Conservation (phyloP, 2,329 filamentous ascomycete genomes). For the Penicillium brasilianum region DNA sequence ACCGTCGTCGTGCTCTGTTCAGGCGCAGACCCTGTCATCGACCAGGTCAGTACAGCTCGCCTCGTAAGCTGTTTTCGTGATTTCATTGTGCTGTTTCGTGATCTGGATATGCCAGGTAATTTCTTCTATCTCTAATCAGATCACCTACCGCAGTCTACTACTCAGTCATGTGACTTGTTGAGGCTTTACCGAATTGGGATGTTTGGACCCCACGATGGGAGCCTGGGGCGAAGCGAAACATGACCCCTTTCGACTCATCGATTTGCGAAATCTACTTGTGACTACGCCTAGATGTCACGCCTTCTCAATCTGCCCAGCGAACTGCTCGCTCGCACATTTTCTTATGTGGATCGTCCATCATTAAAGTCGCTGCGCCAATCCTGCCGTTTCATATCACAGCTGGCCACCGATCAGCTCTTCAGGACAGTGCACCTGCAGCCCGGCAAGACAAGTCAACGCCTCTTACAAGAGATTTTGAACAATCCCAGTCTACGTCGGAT, state of each 20-base stretch:
- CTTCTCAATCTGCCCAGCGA: conserved; percentile 13
- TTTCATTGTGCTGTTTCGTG: no score
- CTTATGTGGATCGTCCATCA: conserved; percentile 10
- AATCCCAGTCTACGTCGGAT: conserved; percentile 14
- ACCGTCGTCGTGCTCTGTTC: conserved; percentile 31
- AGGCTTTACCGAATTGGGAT: conserved; percentile 1
- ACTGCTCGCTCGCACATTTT: conserved; percentile 10
- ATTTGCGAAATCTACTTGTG: conserved; percentile 8
- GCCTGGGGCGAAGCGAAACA: conserved; percentile 8
- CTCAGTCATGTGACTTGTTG: not conserved
- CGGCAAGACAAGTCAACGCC: conserved; percentile 7
- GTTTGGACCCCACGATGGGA: not conserved
- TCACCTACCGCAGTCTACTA: not conserved
- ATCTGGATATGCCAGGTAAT: no score
- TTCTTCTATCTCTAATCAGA: not conserved
- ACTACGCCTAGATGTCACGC: conserved; percentile 12
- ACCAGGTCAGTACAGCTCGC: no score
- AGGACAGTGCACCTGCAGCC: conserved; percentile 8
- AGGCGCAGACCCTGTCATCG: conserved; percentile 32
- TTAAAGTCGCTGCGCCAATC: conserved; percentile 14
- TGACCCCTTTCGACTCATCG: conserved; percentile 8
- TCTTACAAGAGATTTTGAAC: conserved; percentile 14
- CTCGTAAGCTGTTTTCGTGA: no score
- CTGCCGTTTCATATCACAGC: conserved; percentile 14
- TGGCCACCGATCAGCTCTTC: conserved; percentile 15